Evolutionary conservation across 805 yeast species (phyloP).

Genomic region (Pichia exigua): DNA sequence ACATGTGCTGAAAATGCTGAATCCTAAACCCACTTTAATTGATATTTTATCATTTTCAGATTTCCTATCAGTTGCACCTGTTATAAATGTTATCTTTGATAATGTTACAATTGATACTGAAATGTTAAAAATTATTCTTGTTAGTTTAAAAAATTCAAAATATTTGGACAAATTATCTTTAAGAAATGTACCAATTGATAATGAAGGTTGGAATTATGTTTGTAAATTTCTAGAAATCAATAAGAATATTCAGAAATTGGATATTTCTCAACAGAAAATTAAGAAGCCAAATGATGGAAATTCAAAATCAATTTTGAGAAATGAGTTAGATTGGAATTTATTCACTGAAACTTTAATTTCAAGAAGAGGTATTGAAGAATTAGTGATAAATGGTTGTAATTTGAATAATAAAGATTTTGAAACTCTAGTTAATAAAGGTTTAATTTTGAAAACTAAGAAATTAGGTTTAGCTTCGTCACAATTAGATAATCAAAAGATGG

Average conservation of each 20-base stretch:
- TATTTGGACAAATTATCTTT: slow-evolving; percentile 44
- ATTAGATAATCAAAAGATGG: slow-evolving; percentile 34
- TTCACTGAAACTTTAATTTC: slow-evolving; percentile 34
- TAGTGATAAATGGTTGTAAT: slow-evolving; percentile 51
- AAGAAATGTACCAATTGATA: slow-evolving; percentile 48
- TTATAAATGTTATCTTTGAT: slow-evolving; percentile 48
- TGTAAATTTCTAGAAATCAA: slow-evolving; percentile 42
- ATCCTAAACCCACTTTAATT: slow-evolving; percentile 51
- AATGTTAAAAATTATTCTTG: slow-evolving; percentile 43
- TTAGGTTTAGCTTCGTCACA: slow-evolving; percentile 49
- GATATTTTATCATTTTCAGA: slow-evolving; percentile 52
- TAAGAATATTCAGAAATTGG: slow-evolving; percentile 39
- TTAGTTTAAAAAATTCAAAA: slow-evolving; percentile 36
- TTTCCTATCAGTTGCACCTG: slow-evolving; percentile 48
- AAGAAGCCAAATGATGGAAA: slow-evolving; percentile 32
- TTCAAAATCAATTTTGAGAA: slow-evolving; percentile 30
- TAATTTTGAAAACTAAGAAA: slow-evolving; percentile 37
- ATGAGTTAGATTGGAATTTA: slow-evolving; percentile 47
- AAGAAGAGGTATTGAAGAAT: slow-evolving; percentile 49
- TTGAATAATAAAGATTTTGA: slow-evolving; percentile 35
- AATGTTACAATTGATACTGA: slow-evolving; percentile 48
- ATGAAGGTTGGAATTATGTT: slow-evolving; percentile 41
- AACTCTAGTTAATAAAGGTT: slow-evolving; percentile 34
- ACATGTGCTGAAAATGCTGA: slow-evolving; percentile 46
- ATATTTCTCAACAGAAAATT: slow-evolving; percentile 49